These are phyloP conservation scores for Striga asiatica DNA, from an alignment of 257 asterid species.

Conservation along the genomic window DNA sequence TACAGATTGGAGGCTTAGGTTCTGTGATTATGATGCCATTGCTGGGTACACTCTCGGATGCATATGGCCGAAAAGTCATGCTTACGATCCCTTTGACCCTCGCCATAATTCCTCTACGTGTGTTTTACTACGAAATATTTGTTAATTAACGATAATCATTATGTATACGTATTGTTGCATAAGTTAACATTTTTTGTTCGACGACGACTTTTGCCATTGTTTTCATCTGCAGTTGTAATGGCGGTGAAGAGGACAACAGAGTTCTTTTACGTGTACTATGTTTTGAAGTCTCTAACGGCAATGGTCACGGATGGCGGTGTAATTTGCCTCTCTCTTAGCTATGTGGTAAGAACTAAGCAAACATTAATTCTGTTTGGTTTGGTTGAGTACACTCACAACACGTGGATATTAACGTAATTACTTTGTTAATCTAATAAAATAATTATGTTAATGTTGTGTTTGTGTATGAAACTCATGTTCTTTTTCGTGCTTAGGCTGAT, in stretches of 20 bases:
- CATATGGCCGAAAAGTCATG: slow-evolving; percentile 41
- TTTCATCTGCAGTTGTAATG: slow-evolving; percentile 31
- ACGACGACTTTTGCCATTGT: too few species aligned
- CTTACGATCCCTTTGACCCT: slow-evolving; percentile 39
- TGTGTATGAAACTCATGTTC: not conserved
- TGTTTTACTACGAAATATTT: too few species aligned
- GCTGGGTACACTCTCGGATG: slow-evolving; percentile 46
- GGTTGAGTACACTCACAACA: too few species aligned
- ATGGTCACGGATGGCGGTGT: slow-evolving; percentile 42
- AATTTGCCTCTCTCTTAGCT: slow-evolving; percentile 38
- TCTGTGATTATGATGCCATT: slow-evolving; percentile 48
- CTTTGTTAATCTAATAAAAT: too few species aligned
- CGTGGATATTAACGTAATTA: too few species aligned
- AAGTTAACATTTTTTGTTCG: too few species aligned
- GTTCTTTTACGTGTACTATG: slow-evolving; percentile 44
- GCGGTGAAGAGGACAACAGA: slow-evolving; percentile 32
- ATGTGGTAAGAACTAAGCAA: slow-evolving; percentile 22
- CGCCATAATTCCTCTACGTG: slow-evolving; percentile 36
- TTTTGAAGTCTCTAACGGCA: slow-evolving; percentile 33
- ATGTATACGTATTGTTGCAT: too few species aligned
- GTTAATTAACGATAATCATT: too few species aligned
- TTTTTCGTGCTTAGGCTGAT: slow-evolving; percentile 29
- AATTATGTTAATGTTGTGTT: too few species aligned
- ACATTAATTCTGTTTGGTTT: not conserved
- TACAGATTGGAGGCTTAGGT: slow-evolving; percentile 45